These are phyloP conservation scores for Penicillium glabrum DNA, from an alignment of 2,329 filamentous ascomycete species.

Conservation along the genomic window DNA sequence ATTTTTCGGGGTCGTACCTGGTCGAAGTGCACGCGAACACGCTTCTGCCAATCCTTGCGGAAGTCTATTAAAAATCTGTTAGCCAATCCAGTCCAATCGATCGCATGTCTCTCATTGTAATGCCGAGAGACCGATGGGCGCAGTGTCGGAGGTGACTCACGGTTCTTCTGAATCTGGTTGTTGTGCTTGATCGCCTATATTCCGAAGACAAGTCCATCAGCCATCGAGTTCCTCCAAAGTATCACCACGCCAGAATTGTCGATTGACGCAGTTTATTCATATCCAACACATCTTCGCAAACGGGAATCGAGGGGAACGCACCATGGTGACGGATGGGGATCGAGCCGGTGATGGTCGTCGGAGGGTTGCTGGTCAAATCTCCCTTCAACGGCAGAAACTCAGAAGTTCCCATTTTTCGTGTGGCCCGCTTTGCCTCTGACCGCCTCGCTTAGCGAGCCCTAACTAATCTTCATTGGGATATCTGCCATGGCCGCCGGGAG, in stretches of 20 bases:
- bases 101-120: constrained; percentile 7
- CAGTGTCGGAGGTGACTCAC: constrained; percentile 54
- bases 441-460: constrained; percentile 48
- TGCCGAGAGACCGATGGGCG: background rate
- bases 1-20: constrained; percentile 70
- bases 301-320: constrained; percentile 33
- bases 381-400: constrained; percentile 34
- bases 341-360: constrained; percentile 48
- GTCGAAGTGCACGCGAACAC: constrained; percentile 99
- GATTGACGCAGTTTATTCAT: background rate
- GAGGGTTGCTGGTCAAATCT: constrained; percentile 49
- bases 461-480: constrained; percentile 33
- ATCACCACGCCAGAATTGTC: background rate
- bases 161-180: constrained; percentile 96
- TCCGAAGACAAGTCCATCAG: constrained; percentile 30
- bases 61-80: constrained; percentile 64
- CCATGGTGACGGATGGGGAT: constrained; percentile 56
- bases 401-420: constrained; percentile 43
- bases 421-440: constrained; percentile 34
- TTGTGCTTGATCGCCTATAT: constrained; percentile 97
- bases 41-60: constrained; percentile 99
- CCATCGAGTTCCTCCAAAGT: constrained; percentile 8
- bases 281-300: constrained; percentile 17
- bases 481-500: constrained; percentile 14
- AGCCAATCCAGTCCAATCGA: constrained; percentile 24